These are phyloP conservation scores for Cladosporium sp. DNA, from an alignment of 2,329 filamentous ascomycete species.

Conservation along the genomic window DNA sequence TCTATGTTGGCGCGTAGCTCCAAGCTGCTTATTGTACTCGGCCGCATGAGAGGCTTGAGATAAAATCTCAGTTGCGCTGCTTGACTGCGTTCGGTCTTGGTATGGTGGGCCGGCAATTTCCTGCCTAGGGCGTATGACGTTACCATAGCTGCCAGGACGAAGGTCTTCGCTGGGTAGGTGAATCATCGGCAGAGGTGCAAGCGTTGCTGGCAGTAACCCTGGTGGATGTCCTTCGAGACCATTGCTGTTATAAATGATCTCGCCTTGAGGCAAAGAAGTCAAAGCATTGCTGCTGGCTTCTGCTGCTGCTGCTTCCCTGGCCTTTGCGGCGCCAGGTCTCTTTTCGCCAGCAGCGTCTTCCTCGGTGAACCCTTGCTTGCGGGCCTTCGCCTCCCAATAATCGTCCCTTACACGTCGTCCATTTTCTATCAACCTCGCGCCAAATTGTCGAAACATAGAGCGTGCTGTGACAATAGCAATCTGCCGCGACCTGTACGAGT, in stretches of 20 bases:
- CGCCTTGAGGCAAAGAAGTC: slow-evolving; percentile 65
- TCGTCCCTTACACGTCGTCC: slow-evolving; percentile 91
- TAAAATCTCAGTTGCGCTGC: slow-evolving; percentile 71
- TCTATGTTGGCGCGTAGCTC: slow-evolving; percentile 73
- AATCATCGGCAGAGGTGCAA: slow-evolving; percentile 77
- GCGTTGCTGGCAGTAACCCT: slow-evolving; percentile 53
- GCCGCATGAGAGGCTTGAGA: slow-evolving; percentile 83
- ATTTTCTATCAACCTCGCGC: slow-evolving; percentile 85
- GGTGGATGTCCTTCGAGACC: slow-evolving; percentile 35
- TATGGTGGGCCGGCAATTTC: slow-evolving; percentile 85
- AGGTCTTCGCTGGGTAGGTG: slow-evolving; percentile 76
- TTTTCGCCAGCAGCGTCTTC: slow-evolving; percentile 95
- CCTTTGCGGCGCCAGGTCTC: slow-evolving; percentile 84
- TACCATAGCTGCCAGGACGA: slow-evolving; percentile 75
- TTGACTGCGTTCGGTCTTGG: slow-evolving; percentile 77
- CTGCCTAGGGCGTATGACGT: slow-evolving; percentile 79
- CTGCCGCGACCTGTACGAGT: slow-evolving; percentile 96
- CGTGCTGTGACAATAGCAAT: slow-evolving; percentile 96
- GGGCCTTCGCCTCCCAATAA: slow-evolving; percentile 96
- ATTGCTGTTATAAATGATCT: slow-evolving; percentile 83
- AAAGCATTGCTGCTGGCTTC: slow-evolving; percentile 55
- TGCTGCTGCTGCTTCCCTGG: slow-evolving; percentile 73
- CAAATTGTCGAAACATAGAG: slow-evolving; percentile 98
- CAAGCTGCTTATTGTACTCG: slow-evolving; percentile 83
- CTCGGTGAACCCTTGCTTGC: slow-evolving; percentile 97